phyloP scores from a whole-genome alignment of 1,284 basidiomycete species.

The Marasmius tenuissimus region DNA sequence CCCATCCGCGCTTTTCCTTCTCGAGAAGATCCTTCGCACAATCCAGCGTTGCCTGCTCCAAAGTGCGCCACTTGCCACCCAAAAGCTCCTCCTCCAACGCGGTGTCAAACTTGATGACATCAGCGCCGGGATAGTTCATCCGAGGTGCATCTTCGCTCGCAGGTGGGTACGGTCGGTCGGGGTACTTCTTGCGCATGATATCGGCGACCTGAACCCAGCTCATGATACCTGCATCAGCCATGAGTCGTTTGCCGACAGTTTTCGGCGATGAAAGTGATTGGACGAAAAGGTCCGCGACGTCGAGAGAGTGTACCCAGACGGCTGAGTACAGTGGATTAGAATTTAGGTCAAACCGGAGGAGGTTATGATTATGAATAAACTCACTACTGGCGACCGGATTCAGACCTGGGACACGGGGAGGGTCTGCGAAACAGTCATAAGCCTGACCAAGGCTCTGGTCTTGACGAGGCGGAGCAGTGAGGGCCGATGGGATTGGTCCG shows the following conservation, averaged over 20 bases:
- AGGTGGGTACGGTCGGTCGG: background rate
- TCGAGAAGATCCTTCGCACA: background rate
- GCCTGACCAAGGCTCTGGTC: background rate
- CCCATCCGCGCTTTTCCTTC: background rate
- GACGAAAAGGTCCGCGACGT: background rate
- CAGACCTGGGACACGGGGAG: background rate
- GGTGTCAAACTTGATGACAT: background rate
- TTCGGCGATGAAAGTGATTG: background rate
- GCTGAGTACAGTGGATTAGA: background rate
- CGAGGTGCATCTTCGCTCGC: background rate
- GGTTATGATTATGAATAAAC: background rate
- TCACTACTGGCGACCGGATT: background rate
- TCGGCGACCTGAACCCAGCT: background rate
- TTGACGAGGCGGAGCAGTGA: background rate
- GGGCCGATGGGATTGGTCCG: background rate
- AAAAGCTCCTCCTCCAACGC: background rate
- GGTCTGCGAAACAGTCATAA: background rate
- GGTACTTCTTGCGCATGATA: background rate
- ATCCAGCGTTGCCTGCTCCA: background rate
- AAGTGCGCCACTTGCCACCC: background rate
- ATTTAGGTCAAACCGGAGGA: background rate
- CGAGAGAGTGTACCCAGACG: background rate
- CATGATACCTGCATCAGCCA: background rate
- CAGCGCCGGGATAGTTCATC: background rate
- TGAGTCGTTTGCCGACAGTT: background rate